Evolutionary conservation across 192 early-diverging fungal species (phyloP).

Genomic region (Coemansia sp.): DNA sequence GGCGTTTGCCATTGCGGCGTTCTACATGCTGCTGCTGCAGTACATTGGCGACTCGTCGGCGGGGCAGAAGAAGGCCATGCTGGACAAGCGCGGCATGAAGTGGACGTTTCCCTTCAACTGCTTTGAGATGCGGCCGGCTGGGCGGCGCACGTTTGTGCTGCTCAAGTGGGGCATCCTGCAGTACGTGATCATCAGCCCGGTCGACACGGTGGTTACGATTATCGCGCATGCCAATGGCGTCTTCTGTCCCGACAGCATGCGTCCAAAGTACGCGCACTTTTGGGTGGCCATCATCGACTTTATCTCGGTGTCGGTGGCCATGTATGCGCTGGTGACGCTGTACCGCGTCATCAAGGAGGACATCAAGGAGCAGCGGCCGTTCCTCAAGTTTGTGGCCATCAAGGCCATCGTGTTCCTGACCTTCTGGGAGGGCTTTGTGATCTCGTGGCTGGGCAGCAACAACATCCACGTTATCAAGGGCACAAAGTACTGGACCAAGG

Average conservation of each 20-base stretch:
- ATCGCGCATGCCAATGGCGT: conserved; percentile 58
- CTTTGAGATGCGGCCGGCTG: conserved; percentile 55
- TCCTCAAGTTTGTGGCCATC: conserved; percentile 50
- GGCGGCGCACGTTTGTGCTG: conserved; percentile 52
- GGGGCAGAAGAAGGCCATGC: conserved; percentile 47
- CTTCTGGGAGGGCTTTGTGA: conserved; percentile 61
- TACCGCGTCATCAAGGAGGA: conserved; percentile 60
- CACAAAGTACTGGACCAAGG: conserved; percentile 54
- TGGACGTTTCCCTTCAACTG: conserved; percentile 63
- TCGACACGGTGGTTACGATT: conserved; percentile 58
- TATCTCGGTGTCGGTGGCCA: conserved; percentile 59
- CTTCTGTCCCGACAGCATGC: conserved; percentile 61
- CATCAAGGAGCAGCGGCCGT: conserved; percentile 51
- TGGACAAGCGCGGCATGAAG: conserved; percentile 44
- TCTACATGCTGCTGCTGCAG: conserved; percentile 67
- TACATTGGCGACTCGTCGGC: conserved; percentile 58
- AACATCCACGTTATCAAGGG: conserved; percentile 50
- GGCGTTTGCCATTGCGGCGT: conserved; percentile 67
- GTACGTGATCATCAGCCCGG: conserved; percentile 63
- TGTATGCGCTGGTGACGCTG: conserved; percentile 65
- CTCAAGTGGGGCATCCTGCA: conserved; percentile 68
- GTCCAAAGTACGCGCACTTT: conserved; percentile 60
- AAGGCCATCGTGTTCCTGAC: conserved; percentile 60
- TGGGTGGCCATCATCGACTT: conserved; percentile 63
- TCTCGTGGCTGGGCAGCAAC: conserved; percentile 53